Evolutionary conservation across 2,329 filamentous ascomycete genomes (phyloP), one percentile per base, ranked within the genome.

Genomic region (Fusarium miscanthi): DNA sequence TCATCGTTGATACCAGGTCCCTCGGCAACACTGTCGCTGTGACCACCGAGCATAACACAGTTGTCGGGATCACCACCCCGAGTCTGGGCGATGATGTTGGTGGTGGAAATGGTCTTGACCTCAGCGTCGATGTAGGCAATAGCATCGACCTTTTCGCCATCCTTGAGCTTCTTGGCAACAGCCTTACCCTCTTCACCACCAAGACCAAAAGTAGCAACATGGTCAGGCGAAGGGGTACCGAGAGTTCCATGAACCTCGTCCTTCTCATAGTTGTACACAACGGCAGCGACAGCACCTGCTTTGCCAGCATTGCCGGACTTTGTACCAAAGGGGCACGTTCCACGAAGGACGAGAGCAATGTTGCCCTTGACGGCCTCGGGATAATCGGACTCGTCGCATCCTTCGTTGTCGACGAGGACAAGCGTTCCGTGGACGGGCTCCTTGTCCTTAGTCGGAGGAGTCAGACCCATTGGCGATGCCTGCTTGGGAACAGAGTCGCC

Each of bases 1-100:
- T 94, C 91, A 74, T 94, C 92, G 80, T 94, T 94, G 85, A 94
- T 94, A 25, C 92, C 92, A 2, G 90, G 89, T 2, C 90, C 90
- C 57, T 88, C 90, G 1, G 83, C 78, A 21, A 92, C 90, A 69
- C 87, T 88, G 78, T 92, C 90, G 38, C 86, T 89, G 82, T 92
- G 90, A 4, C 85, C 90, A 23, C 90, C 90, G 1, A 91, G 84
- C 87, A 91, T 89, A 49, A 92, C 88, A 74, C 88, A 90, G 81
- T 92, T 91, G 38, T 91, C 83, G 4, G 82, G 83, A 77, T 92
- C 90, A 13, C 90, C 89, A 17, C 81, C 84, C 1, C 80, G 82
- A 1, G 90, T 92, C 81, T 92, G 89, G 5, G 89, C 89, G 53
- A 92, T 82, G 69, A 92, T 85, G 78, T 92, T 92, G 76, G 81